Conservation (phyloP, 2,329 filamentous ascomycete species). For the Myriosclerotinia scirpicola region DNA sequence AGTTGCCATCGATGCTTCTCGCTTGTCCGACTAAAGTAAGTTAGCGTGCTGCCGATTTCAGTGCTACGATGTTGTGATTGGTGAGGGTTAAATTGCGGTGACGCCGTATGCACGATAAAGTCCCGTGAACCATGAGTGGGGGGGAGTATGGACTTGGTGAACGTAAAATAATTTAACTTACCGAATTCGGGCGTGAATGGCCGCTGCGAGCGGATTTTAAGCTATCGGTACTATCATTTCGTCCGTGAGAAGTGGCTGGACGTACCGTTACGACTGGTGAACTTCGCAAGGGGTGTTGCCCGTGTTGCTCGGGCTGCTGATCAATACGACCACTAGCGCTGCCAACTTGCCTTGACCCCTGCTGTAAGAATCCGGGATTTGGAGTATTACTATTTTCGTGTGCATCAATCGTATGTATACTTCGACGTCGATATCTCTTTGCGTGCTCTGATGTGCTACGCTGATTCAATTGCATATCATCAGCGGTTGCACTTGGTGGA, state of each 20-base stretch:
- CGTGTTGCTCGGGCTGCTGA: conserved; percentile 38
- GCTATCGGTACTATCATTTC: conserved; percentile 65
- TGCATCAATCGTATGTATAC: conserved; percentile 67
- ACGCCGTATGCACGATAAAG: conserved; percentile 30
- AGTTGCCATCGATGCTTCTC: conserved; percentile 46
- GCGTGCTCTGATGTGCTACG: conserved; percentile 62
- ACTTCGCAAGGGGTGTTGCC: conserved; percentile 39
- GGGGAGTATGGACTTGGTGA: conserved; percentile 12
- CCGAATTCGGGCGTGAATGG: conserved; percentile 63
- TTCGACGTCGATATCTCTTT: conserved; percentile 78
- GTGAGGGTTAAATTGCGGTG: conserved; percentile 38
- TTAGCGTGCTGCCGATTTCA: conserved; percentile 48
- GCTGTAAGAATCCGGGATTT: conserved; percentile 31
- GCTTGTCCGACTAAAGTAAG: conserved; percentile 57
- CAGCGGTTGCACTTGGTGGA: conserved; percentile 29
- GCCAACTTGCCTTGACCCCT: conserved; percentile 37
- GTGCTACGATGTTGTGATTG: conserved; percentile 34
- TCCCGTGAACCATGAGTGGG: conserved; percentile 25
- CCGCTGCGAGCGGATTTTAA: conserved; percentile 57
- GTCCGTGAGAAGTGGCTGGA: conserved; percentile 37
- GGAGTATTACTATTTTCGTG: conserved; percentile 28
- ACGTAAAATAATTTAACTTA: conserved; percentile 49
- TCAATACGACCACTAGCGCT: conserved; percentile 39
- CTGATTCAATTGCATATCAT: conserved; percentile 53
- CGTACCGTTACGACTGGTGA: conserved; percentile 36